These are phyloP conservation scores for Penicillium soppii DNA, from an alignment of 495 filamentous ascomycete genomes.

Conservation along the genomic window DNA sequence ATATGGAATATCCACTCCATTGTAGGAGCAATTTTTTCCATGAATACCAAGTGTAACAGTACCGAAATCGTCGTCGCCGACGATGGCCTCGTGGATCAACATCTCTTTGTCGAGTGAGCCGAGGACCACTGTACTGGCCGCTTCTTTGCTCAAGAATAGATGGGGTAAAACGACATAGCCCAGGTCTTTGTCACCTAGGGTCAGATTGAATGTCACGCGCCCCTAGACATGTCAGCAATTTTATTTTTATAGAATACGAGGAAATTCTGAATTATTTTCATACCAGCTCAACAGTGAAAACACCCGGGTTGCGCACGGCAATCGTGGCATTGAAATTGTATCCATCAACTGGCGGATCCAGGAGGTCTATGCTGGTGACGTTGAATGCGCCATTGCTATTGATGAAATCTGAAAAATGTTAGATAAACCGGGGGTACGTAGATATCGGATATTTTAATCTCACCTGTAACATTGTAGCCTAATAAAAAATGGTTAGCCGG, in stretches of 20 bases:
- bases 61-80: conserved; percentile 12
- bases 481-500: neutral
- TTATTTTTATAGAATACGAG: too few relatives aligned
- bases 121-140: conserved; percentile 14
- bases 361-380: conserved; percentile 22
- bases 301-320: conserved; percentile 22
- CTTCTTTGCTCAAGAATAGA: conserved; percentile 17
- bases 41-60: conserved; percentile 25
- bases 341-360: conserved; percentile 20
- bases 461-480: conserved; percentile 30
- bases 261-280: too few relatives aligned
- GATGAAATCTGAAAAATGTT: conserved; percentile 20
- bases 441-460: neutral
- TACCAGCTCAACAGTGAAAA: conserved; percentile 29
- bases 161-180: conserved; percentile 31
- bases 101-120: conserved; percentile 20
- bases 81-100: conserved; percentile 22
- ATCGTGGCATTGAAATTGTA: conserved; percentile 35
- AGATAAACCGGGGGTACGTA: neutral
- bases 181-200: conserved; percentile 16
- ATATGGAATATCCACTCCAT: conserved; percentile 31
- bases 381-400: conserved; percentile 24
- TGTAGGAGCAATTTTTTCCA: conserved; percentile 26
- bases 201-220: conserved; percentile 29
- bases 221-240: conserved; percentile 15